Evolutionary conservation across 169 alveolate genomes (phyloP), one percentile per base, ranked within the genome.

Genomic region (Plasmodium chabaudi): DNA sequence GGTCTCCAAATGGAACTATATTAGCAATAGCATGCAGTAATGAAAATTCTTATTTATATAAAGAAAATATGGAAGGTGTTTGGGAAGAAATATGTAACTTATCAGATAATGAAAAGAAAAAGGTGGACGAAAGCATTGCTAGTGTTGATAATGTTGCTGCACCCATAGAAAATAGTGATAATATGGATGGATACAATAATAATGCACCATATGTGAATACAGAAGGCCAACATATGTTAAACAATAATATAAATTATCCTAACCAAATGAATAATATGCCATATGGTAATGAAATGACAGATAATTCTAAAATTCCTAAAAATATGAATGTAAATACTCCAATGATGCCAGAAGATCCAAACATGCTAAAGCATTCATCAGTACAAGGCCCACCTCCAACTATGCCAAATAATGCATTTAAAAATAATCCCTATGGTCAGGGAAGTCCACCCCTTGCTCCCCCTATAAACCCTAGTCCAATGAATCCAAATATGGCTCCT

Each of bases 1-100:
- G 94, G 95, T 90, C 93, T 23, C 94, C 92, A 4, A 92, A 92
- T 15, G 94, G 94, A 9, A 92, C 94, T 15, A 87, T 92, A 1
- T 60, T 92, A 53, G 94, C 94, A 25, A 63, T 87, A 23, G 89
- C 94, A 5, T 88, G 94, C 34, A 68, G 88, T 10, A 87, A 88
- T 55, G 94, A 92, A 9, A 72, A 87, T 39, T 93, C 90, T 23
- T 88, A 89, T 46, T 67, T 92, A 44, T 92, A 70, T 34, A 92
- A 61, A 25, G 94, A 92, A 67, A 88, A 86, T 42, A 25, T 87
- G 39, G 92, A 92, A n/a, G 94, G 94, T 6, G 53, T 70, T 7
- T 92, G 94, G 94, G 93, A 77, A 53, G 75, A 86, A 47, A 42
- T 87, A 12, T 88, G 93, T 21, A 92, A 92, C 13, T 73, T 92